Conservation (phyloP, 306 rosid genomes). For the Benincasa hispida region DNA sequence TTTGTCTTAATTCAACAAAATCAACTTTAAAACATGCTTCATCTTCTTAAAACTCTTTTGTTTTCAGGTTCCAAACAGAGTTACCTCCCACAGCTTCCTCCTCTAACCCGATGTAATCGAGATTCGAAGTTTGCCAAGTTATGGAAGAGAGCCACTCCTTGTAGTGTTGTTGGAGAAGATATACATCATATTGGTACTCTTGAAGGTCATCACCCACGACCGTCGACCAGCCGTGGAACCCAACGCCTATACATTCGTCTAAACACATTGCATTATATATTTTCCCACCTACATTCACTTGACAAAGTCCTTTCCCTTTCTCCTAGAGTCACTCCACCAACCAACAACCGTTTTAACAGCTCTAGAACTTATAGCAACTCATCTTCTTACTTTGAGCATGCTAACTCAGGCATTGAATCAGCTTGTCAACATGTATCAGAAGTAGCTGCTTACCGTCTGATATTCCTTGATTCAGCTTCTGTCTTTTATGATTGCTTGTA, state of each 20-base stretch:
- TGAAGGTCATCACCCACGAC: conserved; percentile 58
- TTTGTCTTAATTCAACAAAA: background rate
- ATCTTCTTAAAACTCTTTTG: background rate
- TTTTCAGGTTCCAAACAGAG: conserved; percentile 71
- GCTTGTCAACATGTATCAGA: conserved; percentile 69
- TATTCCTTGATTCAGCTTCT: conserved; percentile 70
- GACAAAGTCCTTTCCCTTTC: conserved; percentile 41
- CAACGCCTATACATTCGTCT: conserved; percentile 90
- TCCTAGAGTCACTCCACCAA: conserved; percentile 27
- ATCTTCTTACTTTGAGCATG: conserved; percentile 44
- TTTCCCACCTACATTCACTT: conserved; percentile 40
- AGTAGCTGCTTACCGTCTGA: conserved; percentile 77
- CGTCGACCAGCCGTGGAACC: conserved; percentile 84
- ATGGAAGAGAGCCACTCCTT: conserved; percentile 67
- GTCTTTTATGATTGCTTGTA: conserved; percentile 71
- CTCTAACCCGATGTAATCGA: conserved; percentile 73
- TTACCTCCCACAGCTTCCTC: conserved; percentile 73
- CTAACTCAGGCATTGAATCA: conserved; percentile 30
- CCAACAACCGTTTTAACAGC: conserved; percentile 16
- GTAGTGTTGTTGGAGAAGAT: conserved; percentile 28
- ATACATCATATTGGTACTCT: conserved; percentile 18
- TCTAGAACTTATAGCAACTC: conserved; percentile 16
- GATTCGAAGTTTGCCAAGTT: conserved; percentile 55
- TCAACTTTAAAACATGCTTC: background rate
- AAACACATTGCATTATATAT: conserved; percentile 65